These are phyloP conservation scores for Colletotrichum salicis DNA, from an alignment of 2,329 filamentous ascomycete species.

Conservation along the genomic window DNA sequence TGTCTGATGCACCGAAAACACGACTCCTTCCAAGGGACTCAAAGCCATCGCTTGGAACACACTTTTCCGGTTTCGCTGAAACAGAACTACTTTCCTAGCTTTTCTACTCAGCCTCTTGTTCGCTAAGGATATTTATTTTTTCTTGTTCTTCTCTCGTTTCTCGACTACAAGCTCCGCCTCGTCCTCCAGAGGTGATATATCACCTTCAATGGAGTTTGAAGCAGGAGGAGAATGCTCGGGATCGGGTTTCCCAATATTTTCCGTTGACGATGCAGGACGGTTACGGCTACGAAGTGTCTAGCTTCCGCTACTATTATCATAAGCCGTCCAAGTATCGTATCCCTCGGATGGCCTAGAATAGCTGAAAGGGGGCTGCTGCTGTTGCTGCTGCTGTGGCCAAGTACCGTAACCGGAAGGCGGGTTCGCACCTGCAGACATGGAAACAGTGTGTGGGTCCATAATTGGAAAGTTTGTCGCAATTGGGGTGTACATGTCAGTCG, in stretches of 20 bases:
- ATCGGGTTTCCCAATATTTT: background rate
- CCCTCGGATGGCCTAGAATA: constrained; percentile 51
- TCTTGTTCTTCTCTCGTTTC: background rate
- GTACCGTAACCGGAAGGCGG: constrained; percentile 51
- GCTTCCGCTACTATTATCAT: constrained; percentile 40
- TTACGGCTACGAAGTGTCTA: background rate
- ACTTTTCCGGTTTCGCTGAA: background rate
- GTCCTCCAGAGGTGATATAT: background rate
- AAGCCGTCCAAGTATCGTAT: constrained; percentile 50
- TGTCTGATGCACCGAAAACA: background rate
- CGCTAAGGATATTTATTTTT: background rate
- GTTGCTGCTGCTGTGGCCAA: constrained; percentile 47
- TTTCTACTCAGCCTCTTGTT: background rate
- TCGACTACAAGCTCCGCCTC: background rate
- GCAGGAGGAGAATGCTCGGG: background rate
- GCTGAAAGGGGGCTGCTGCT: constrained; percentile 51
- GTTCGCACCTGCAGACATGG: constrained; percentile 52
- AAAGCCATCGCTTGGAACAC: background rate
- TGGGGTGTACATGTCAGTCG: constrained; percentile 56
- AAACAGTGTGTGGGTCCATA: constrained; percentile 48
- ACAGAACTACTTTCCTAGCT: background rate
- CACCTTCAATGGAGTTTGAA: background rate
- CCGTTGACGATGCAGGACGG: background rate
- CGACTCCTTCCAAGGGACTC: background rate
- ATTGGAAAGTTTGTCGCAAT: constrained; percentile 50